These are phyloP conservation scores for Xylaria digitata DNA, from an alignment of 2,329 filamentous ascomycete species.

Conservation along the genomic window DNA sequence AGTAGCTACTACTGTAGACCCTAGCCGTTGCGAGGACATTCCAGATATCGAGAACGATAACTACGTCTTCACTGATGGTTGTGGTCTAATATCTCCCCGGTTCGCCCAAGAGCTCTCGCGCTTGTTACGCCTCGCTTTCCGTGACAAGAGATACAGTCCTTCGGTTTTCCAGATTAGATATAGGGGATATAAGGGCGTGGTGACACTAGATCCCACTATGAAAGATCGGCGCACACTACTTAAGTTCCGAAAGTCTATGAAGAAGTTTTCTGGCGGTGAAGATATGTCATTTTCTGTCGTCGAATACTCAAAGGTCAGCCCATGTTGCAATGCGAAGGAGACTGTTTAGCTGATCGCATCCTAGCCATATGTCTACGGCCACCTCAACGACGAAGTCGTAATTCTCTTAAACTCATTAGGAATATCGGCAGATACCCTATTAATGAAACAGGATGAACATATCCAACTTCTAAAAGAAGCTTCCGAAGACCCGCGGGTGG, in stretches of 20 bases:
- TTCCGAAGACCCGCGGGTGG: slow-evolving; percentile 12
- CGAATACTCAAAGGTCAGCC: slow-evolving; percentile 19
- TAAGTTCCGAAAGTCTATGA: slow-evolving; percentile 31
- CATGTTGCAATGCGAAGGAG: background rate
- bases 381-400: slow-evolving; percentile 29
- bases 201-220: slow-evolving; percentile 22
- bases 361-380: slow-evolving; percentile 21
- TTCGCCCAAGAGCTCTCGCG: slow-evolving; percentile 21
- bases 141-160: slow-evolving; percentile 26
- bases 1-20: slow-evolving; percentile 12
- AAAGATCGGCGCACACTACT: slow-evolving; percentile 14
- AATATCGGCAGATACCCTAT: slow-evolving; percentile 20
- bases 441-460: slow-evolving; percentile 21
- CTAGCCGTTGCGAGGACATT: slow-evolving; percentile 29
- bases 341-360: slow-evolving; percentile 2
- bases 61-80: slow-evolving; percentile 27
- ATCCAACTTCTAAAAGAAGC: slow-evolving; percentile 18
- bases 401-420: slow-evolving; percentile 18
- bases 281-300: slow-evolving; percentile 22
- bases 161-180: slow-evolving; percentile 31
- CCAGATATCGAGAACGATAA: slow-evolving; percentile 22
- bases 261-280: slow-evolving; percentile 26
- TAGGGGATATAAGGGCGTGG: slow-evolving; percentile 26
- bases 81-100: slow-evolving; percentile 25
- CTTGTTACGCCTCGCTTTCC: slow-evolving; percentile 16